Evolutionary conservation across 2,329 filamentous ascomycete genomes (phyloP), one percentile per base, ranked within the genome.

Genomic region (Colletotrichum siamense): DNA sequence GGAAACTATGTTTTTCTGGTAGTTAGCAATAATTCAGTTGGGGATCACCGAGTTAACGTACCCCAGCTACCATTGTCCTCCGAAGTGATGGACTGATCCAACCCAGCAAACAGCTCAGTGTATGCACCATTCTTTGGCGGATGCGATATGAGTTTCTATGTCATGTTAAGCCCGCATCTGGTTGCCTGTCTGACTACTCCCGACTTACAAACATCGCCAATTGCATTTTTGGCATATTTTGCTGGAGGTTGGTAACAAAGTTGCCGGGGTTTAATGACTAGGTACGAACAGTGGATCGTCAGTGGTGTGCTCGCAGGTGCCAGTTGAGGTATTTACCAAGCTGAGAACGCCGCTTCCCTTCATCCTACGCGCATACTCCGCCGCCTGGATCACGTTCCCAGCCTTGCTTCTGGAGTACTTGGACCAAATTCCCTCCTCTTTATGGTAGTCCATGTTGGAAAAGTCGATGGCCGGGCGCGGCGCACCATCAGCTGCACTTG

Each of bases 251-350:
- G 9, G 39, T 44, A n/a, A 44, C 18, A n/a, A 44, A 44, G 9
- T 44, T 44, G 39, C 39, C 39, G 1, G 39, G 39, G 39, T 44
- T 44, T 1, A 44, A 6, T 6, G 39, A 12, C 39, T 44, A n/a
- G n/a, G n/a, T n/a, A n/a, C 4, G 9, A 12, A 12, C 2, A 12
- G 18, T 6, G 9, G 3, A 2, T 44, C 0, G 0, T 44, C 1
- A 44, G 39, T n/a, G 3, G 5, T 6, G 9, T 6, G 5, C 39
- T 6, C 3, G 18, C 18, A 0, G 0, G 0, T 44, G 0, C 3
- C 0, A 3, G 39, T 12, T n/a, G 1, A 1, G 18, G 39, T 1
- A 44, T 3, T 44, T n/a, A n/a, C 39, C 39, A 44, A n/a, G 3
- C 39, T 44, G 39, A 44, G 1, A 10, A 44, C 2, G 0, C 39